phyloP scores from a whole-genome alignment of 768 basidiomycete genomes.

The Mycena kentingensis region DNA sequence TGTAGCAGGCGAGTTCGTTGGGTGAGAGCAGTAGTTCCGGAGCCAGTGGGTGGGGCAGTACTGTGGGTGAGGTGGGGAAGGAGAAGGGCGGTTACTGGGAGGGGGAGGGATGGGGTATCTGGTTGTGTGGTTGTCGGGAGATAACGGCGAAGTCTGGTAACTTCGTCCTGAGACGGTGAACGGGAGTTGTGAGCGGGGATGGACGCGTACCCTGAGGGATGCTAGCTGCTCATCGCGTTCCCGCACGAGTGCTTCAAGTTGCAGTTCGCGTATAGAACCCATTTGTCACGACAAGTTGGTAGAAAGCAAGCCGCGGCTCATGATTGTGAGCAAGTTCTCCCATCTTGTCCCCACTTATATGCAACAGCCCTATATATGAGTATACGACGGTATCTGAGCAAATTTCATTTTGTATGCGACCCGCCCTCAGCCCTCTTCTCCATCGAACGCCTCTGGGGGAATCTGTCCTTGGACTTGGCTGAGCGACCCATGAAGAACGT shows the following conservation, averaged over 20 bases:
- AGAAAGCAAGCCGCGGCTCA: neutral
- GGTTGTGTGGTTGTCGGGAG: conserved; percentile 58
- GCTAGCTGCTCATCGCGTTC: conserved; percentile 72
- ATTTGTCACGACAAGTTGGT: neutral
- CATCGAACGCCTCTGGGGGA: conserved; percentile 80
- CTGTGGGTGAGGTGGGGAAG: conserved; percentile 62
- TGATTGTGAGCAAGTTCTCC: conserved; percentile 27
- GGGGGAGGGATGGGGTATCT: conserved; percentile 70
- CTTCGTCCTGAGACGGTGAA: conserved; percentile 60
- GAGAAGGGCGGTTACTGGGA: conserved; percentile 66
- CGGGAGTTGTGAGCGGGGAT: conserved; percentile 15
- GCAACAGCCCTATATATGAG: too few relatives aligned
- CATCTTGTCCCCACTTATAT: conserved; percentile 42
- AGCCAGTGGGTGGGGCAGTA: conserved; percentile 31
- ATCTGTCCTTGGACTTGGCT: conserved; percentile 89
- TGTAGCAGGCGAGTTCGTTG: conserved; percentile 74
- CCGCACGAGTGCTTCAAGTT: conserved; percentile 78
- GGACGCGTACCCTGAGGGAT: conserved; percentile 65
- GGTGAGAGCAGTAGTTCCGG: conserved; percentile 63
- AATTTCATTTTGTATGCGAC: conserved; percentile 14
- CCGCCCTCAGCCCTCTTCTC: conserved; percentile 40
- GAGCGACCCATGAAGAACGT: conserved; percentile 78
- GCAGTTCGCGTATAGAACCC: conserved; percentile 60
- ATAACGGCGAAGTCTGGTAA: conserved; percentile 66
- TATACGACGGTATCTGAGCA: conserved; percentile 89